These are phyloP conservation scores for Pyrus hybrid DNA, from an alignment of 331 rosid species.

Conservation along the genomic window DNA sequence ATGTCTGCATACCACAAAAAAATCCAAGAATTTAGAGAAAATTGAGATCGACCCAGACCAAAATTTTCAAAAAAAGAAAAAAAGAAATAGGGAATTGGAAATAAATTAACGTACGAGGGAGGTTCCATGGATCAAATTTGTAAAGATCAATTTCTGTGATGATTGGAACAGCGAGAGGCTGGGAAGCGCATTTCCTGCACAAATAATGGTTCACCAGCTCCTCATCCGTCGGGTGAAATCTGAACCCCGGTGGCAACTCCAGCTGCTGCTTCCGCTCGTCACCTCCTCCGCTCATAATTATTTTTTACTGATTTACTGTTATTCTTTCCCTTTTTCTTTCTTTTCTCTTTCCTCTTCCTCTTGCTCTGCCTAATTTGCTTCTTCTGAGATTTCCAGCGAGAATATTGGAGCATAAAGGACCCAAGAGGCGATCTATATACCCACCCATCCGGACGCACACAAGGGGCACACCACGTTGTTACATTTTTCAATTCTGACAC, in stretches of 20 bases:
- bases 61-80: too few species aligned
- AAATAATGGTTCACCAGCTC: conserved; percentile 75
- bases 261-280: not conserved
- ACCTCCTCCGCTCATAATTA: conserved; percentile 26
- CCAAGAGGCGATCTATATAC: not conserved
- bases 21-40: not conserved
- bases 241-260: conserved; percentile 79
- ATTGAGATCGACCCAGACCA: not conserved
- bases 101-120: conserved; percentile 46
- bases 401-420: not conserved
- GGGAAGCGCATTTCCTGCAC: conserved; percentile 58
- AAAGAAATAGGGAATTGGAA: not conserved
- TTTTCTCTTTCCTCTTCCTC: not conserved
- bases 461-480: not conserved
- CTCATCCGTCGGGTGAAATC: conserved; percentile 93
- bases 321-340: not conserved
- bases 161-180: conserved; percentile 56
- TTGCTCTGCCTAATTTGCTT: not conserved
- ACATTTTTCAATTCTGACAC: not conserved
- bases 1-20: conserved; percentile 24
- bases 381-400: not conserved
- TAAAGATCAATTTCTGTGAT: conserved; percentile 84
- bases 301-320: not conserved
- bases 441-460: not conserved
- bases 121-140: conserved; percentile 85